These are phyloP conservation scores for Protostelium mycophagum DNA, from an alignment of 78 protist species.

Conservation along the genomic window DNA sequence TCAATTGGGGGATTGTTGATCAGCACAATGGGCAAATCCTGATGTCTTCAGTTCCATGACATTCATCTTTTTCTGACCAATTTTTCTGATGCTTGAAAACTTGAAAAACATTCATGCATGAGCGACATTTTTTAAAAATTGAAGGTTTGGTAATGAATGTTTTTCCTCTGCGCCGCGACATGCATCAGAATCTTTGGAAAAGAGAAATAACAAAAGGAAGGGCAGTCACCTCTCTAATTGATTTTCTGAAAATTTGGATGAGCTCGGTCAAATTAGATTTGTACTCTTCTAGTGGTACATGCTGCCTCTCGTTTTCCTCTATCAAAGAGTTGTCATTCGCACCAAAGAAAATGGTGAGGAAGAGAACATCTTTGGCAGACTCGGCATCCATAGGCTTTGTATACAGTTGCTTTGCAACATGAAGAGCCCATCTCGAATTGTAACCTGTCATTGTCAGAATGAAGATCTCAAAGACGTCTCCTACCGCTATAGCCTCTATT, in stretches of 20 bases:
- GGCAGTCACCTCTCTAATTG: background rate
- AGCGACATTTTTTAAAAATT: too few relatives aligned
- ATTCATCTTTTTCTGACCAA: background rate
- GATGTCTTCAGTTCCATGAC: too few relatives aligned
- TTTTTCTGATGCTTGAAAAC: too few relatives aligned
- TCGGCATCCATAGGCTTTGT: background rate
- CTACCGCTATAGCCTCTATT: background rate
- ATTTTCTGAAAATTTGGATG: background rate
- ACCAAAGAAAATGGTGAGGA: background rate
- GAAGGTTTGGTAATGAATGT: background rate
- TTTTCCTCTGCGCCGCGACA: too few relatives aligned
- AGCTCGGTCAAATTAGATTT: background rate
- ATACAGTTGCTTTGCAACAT: background rate
- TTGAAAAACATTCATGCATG: too few relatives aligned
- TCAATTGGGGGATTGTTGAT: background rate
- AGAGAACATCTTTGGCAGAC: background rate
- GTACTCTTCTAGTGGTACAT: background rate
- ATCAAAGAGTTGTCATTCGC: background rate
- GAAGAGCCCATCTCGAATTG: background rate
- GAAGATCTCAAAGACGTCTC: background rate
- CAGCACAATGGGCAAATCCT: background rate
- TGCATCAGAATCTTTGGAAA: too few relatives aligned
- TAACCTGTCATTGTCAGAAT: background rate
- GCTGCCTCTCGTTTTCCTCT: background rate
- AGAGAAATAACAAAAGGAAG: too few relatives aligned